Evolutionary conservation across 495 filamentous ascomycete species (phyloP), one percentile per base, ranked within the genome.

Genomic region (Astrothelium macrocarpum): DNA sequence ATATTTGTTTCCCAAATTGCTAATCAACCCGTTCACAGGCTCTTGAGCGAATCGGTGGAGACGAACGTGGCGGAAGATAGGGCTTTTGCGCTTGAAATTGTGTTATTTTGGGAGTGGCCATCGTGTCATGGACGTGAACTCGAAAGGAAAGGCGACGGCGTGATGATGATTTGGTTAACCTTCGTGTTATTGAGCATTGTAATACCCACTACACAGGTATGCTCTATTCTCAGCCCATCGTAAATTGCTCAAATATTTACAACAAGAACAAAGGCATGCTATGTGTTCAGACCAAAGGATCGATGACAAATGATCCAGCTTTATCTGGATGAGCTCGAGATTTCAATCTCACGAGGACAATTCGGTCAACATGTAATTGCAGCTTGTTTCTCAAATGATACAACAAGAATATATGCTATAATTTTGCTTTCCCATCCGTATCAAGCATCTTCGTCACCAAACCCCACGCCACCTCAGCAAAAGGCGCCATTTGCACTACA

Each of bases 381-480:
- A 10, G 23, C 16, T n/a, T 49, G 23, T 20, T 10, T 11, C n/a
- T 3, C 3, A 49, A 9, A 49, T 49, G 3, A 49, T 49, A 49
- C 43, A 49, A 3, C n/a, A n/a, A n/a, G n/a, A 3, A n/a, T 20
- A 10, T 10, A 49, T 49, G 45, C 61, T 78, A 87, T 69, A 87
- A 69, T 66, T 81, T 84, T 53, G 82, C 76, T 67, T 75, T 79
- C 63, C 67, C 64, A 31, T 32, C 32, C 10, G 67, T 67, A 64
- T 46, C 69, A 61, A 11, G 68, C 62, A 59, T 66, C 42, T 61
- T 71, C 69, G 82, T 68, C 34, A 87, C 79, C 49, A 88, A 77
- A 67, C 81, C 79, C 90, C 90, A 96, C 1, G 90, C 88, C 60
- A 86, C 80, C 72, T 87, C 78, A 4, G 85, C 90, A 76, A 91